A percentile compares a stretch with the other conserved stretches of the same genome.
These are phyloP conservation scores for Hirsutella thompsonii DNA, from an alignment of 2,329 filamentous ascomycete species.

Conservation along the genomic window DNA sequence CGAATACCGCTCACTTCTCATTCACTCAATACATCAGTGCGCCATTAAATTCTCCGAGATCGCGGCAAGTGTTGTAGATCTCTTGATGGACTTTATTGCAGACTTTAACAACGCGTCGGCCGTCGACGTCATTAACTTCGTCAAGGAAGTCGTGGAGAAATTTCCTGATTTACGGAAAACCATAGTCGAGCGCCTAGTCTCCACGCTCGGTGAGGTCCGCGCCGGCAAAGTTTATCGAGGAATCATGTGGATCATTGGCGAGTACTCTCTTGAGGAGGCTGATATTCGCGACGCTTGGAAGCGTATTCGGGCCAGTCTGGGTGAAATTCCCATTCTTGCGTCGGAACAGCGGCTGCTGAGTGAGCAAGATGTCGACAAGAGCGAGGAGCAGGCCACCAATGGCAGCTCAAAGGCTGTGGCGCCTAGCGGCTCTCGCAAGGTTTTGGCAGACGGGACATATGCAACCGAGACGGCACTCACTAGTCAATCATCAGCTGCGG, in stretches of 20 bases:
- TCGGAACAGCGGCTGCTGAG: slow-evolving; percentile 89
- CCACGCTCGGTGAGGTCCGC: slow-evolving; percentile 82
- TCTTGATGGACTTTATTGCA: slow-evolving; percentile 97
- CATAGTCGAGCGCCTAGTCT: slow-evolving; percentile 79
- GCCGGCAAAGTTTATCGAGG: slow-evolving; percentile 96
- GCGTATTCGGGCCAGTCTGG: slow-evolving; percentile 81
- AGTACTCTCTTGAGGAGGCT: slow-evolving; percentile 87
- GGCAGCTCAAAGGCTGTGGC: slow-evolving; percentile 64
- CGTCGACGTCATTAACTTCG: slow-evolving; percentile 95
- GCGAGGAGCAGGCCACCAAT: slow-evolving; percentile 58
- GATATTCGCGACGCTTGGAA: slow-evolving; percentile 97
- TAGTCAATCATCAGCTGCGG: slow-evolving; percentile 78
- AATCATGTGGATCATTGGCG: slow-evolving; percentile 93
- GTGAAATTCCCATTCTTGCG: slow-evolving; percentile 91
- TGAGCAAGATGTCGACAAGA: slow-evolving; percentile 60
- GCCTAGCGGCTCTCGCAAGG: slow-evolving; percentile 76
- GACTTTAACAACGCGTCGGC: slow-evolving; percentile 97
- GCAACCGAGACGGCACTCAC: slow-evolving; percentile 94
- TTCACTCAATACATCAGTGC: slow-evolving; percentile 95
- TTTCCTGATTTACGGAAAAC: slow-evolving; percentile 81
- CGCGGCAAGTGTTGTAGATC: slow-evolving; percentile 86
- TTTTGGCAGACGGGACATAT: slow-evolving; percentile 93
- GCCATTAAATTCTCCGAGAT: slow-evolving; percentile 99
- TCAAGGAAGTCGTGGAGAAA: slow-evolving; percentile 97
- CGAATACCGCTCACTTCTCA: slow-evolving; percentile 88